phyloP scores from a whole-genome alignment of 192 early-diverging fungal genomes.

The Fimicolochytrium jonesii region DNA sequence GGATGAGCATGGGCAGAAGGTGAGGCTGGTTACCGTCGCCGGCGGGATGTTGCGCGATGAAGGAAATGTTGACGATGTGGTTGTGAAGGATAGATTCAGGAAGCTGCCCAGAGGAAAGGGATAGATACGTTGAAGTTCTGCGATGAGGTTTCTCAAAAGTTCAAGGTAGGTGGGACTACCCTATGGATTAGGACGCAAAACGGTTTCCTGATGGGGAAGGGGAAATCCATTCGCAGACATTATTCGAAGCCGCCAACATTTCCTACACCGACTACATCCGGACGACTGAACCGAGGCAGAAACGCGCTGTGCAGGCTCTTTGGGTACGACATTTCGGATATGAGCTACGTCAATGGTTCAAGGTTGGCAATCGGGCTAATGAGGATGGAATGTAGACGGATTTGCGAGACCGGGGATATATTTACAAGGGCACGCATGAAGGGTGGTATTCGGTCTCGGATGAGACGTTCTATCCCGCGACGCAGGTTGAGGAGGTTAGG shows the following conservation, averaged over 20 bases:
- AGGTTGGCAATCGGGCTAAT: not conserved
- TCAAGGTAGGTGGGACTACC: constrained; percentile 58
- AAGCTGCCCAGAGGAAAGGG: constrained; percentile 67
- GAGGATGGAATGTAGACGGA: too few species aligned
- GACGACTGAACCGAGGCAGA: constrained; percentile 78
- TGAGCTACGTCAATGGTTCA: not conserved
- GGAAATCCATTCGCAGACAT: too few species aligned
- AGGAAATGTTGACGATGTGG: too few species aligned
- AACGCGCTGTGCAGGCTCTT: constrained; percentile 60
- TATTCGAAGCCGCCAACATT: constrained; percentile 71
- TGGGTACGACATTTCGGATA: too few species aligned
- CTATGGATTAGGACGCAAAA: not conserved
- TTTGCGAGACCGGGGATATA: constrained; percentile 65
- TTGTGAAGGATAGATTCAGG: constrained; percentile 74
- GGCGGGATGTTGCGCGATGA: too few species aligned
- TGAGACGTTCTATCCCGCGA: constrained; percentile 80
- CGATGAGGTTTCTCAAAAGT: constrained; percentile 62
- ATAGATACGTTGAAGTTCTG: constrained; percentile 72
- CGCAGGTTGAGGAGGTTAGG: constrained; percentile 64
- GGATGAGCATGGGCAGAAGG: constrained; percentile 96
- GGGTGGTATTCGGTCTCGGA: constrained; percentile 97
- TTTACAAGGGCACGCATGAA: constrained; percentile 86
- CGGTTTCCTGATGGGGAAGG: not conserved
- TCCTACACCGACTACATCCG: constrained; percentile 78
- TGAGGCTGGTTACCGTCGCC: too few species aligned